Conservation (phyloP, 805 yeast genomes). For the Hanseniaspora clermontiae region DNA sequence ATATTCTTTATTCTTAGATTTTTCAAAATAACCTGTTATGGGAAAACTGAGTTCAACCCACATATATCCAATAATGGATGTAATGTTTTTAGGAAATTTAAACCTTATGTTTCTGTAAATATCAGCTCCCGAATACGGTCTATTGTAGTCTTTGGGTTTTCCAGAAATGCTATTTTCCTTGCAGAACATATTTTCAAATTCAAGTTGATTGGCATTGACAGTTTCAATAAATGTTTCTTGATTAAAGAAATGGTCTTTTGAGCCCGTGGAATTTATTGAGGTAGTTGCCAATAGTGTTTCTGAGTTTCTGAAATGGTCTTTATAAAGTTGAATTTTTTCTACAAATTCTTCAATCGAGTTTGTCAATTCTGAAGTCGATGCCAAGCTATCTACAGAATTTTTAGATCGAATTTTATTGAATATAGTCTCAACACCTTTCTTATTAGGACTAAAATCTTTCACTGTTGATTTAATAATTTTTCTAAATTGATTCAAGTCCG, state of each 20-base stretch:
- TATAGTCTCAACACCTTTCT: neutral
- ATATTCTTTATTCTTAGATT: conserved; percentile 4
- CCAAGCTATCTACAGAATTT: conserved; percentile 23
- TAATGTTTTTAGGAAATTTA: neutral
- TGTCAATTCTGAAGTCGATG: conserved; percentile 30
- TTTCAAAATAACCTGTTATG: neutral
- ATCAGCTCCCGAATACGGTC: too few species aligned
- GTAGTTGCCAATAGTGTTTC: conserved; percentile 5
- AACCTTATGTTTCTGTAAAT: neutral
- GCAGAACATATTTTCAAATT: neutral
- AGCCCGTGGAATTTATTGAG: neutral
- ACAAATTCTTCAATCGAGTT: conserved; percentile 28
- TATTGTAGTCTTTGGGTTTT: neutral
- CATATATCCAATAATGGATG: conserved; percentile 10
- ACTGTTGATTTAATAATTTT: conserved; percentile 62
- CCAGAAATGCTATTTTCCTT: neutral
- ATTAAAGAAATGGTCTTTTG: neutral
- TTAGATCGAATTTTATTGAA: conserved; percentile 24
- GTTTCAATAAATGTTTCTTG: neutral
- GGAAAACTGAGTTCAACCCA: conserved; percentile 10
- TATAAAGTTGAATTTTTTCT: neutral
- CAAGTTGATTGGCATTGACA: neutral
- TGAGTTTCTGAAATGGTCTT: conserved; percentile 9
- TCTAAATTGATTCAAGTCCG: conserved; percentile 41
- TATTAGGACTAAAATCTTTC: conserved; percentile 39